A percentile compares a stretch with the other conserved stretches of the same genome.
Evolutionary conservation across 345 rosid genomes (phyloP).

Genomic region (Euphorbia tirucalli): DNA sequence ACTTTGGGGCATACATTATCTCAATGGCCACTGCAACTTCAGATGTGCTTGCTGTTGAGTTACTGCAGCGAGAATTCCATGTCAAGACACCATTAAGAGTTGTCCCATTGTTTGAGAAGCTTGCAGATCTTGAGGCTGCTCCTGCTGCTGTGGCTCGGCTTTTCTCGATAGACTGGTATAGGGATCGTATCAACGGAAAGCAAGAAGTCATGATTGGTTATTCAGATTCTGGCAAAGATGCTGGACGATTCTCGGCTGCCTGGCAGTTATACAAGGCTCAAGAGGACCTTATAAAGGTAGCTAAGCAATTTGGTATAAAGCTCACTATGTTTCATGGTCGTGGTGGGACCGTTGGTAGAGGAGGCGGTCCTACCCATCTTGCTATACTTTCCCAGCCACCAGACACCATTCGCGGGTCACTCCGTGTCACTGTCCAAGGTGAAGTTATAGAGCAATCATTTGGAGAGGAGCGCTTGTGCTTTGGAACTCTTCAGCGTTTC

Average conservation of each 20-base stretch:
- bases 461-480: conserved; percentile 92
- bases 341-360: conserved; percentile 99
- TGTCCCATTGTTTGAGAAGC: conserved; percentile 95
- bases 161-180: conserved; percentile 93
- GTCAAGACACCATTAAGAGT: conserved; percentile 85
- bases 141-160: conserved; percentile 92
- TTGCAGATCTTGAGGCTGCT: conserved; percentile 93
- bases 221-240: conserved; percentile 98
- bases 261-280: conserved; percentile 99
- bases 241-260: conserved; percentile 94
- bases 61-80: conserved; percentile 87
- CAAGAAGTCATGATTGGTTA: conserved; percentile 99
- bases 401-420: conserved; percentile 89
- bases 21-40: conserved; percentile 98
- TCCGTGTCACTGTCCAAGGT: conserved; percentile 93
- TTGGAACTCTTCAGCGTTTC: conserved; percentile 93
- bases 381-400: conserved; percentile 99
- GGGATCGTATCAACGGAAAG: conserved; percentile 78
- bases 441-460: conserved; percentile 96
- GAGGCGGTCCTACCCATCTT: conserved; percentile 99
- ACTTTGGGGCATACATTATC: conserved; percentile 90
- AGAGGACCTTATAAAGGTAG: conserved; percentile 90
- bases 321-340: conserved; percentile 99
- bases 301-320: conserved; percentile 80
- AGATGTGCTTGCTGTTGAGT: conserved; percentile 95